These are phyloP conservation scores for Pseudozyma flocculosa DNA, from an alignment of 1,284 basidiomycete genomes.

Conservation along the genomic window DNA sequence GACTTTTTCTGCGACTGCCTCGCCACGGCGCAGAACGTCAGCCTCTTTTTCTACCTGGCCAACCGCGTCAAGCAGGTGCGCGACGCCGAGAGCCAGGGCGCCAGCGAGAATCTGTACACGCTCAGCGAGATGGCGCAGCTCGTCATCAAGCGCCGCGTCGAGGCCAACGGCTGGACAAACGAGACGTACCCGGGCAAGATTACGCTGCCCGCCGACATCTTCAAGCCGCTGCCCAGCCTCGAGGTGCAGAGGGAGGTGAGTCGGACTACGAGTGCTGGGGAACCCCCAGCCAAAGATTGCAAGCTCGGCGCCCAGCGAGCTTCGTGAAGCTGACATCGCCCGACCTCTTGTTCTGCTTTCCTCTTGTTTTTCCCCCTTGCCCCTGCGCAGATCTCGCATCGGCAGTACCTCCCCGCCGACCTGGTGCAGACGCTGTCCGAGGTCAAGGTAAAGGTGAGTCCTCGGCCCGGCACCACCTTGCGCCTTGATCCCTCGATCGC, in stretches of 20 bases:
- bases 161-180: conserved; percentile 72
- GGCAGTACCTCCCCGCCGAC: conserved; percentile 18
- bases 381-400: conserved; percentile 14
- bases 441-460: conserved; percentile 12
- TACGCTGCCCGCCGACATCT: conserved; percentile 77
- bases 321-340: too few species aligned
- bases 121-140: conserved; percentile 85
- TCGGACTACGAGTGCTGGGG: background rate
- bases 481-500: too few species aligned
- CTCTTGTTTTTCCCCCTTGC: background rate
- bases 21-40: conserved; percentile 73
- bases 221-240: conserved; percentile 59
- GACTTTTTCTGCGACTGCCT: conserved; percentile 82
- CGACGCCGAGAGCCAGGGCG: conserved; percentile 62
- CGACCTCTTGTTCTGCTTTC: background rate
- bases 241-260: conserved; percentile 30
- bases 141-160: conserved; percentile 73
- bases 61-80: conserved; percentile 80
- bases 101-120: conserved; percentile 73
- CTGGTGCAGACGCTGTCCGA: conserved; percentile 13
- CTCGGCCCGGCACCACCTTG: too few species aligned
- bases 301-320: background rate
- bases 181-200: conserved; percentile 78
- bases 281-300: background rate
- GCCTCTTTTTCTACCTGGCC: conserved; percentile 78